Conservation (phyloP, 2,329 filamentous ascomycete species). For the Curvularia verruculosa region DNA sequence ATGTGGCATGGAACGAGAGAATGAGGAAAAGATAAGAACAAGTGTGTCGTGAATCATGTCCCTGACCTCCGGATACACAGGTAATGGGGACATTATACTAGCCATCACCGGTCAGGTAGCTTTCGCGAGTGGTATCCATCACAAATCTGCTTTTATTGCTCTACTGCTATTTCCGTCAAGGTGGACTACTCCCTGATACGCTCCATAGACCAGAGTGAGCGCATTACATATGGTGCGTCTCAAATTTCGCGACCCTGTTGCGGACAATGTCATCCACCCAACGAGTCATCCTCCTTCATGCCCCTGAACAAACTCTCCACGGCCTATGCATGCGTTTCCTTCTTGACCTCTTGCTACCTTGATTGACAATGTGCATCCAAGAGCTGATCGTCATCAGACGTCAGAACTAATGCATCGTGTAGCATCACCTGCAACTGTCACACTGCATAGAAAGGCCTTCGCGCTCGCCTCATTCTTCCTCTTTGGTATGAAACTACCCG, state of each 20-base stretch:
- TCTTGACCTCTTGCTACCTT: constrained; percentile 26
- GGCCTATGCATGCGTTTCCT: constrained; percentile 9
- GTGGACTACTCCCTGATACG: not conserved
- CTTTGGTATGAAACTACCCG: constrained; percentile 24
- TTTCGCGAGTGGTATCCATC: not conserved
- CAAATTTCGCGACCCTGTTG: not conserved
- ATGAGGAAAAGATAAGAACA: not conserved
- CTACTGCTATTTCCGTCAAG: not conserved
- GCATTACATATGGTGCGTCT: not conserved
- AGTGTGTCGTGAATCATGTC: not conserved
- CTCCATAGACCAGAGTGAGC: not conserved
- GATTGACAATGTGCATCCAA: constrained; percentile 17
- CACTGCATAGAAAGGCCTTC: constrained; percentile 12
- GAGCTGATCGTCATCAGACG: constrained; percentile 17
- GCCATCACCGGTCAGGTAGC: not conserved
- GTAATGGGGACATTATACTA: not conserved
- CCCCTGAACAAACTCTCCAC: constrained; percentile 9
- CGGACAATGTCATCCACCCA: not conserved
- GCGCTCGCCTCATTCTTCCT: constrained; percentile 29
- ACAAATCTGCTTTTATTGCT: not conserved
- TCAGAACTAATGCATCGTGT: constrained; percentile 28
- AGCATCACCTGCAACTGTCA: constrained; percentile 5
- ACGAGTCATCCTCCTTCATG: not conserved
- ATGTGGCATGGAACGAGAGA: not conserved
- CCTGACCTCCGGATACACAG: not conserved